Evolutionary conservation across 345 rosid genomes (phyloP).

Genomic region (Murraya paniculata): DNA sequence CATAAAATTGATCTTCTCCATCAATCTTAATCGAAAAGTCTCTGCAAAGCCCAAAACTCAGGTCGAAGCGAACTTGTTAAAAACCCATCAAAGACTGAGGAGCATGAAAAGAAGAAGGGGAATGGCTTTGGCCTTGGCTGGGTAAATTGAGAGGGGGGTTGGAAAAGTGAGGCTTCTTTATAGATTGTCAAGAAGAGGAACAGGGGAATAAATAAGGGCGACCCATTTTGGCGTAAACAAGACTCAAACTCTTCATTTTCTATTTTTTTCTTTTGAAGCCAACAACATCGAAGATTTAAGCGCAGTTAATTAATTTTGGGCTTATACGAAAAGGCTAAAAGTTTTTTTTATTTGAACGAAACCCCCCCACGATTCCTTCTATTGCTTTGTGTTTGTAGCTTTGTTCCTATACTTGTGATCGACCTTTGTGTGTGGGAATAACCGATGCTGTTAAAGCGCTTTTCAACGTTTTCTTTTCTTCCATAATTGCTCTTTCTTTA

Average conservation of each 20-base stretch:
- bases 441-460: conserved; percentile 28
- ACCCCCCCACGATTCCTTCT: conserved; percentile 5
- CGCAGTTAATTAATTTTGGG: conserved; percentile 11
- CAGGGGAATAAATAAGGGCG: conserved; percentile 33
- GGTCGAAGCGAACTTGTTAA: background rate
- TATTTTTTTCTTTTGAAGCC: conserved; percentile 24
- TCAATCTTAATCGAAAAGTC: conserved; percentile 1
- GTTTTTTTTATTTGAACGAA: conserved; percentile 13
- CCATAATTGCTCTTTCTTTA: background rate
- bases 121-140: background rate
- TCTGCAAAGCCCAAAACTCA: too few relatives aligned
- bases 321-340: conserved; percentile 23
- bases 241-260: conserved; percentile 46
- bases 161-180: conserved; percentile 38
- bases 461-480: conserved; percentile 9
- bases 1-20: conserved; percentile 55
- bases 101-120: background rate
- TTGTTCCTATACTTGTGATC: conserved; percentile 15
- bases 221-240: conserved; percentile 61
- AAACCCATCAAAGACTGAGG: conserved; percentile 4
- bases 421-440: conserved; percentile 21
- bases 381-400: background rate
- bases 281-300: conserved; percentile 18
- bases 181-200: conserved; percentile 21
- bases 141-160: conserved; percentile 17